Evolutionary conservation across 2,329 filamentous ascomycete genomes (phyloP), one percentile per base, ranked within the genome.

Genomic region (Aspergillus novofumigatus): DNA sequence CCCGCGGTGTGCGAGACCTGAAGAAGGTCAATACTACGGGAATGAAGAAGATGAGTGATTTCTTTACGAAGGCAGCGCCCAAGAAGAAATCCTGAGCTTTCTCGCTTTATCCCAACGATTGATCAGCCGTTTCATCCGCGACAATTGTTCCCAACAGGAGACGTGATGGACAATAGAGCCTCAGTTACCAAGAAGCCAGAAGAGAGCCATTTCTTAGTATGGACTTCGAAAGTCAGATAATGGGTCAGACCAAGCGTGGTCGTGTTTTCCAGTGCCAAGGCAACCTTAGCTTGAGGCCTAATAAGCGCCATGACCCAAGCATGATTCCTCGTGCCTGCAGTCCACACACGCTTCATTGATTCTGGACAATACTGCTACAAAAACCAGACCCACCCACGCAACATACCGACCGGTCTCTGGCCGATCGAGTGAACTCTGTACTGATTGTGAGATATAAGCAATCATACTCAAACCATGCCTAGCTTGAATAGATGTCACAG

Each of bases 11-110:
- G 1, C 87, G 86, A 70, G 83, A 92, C 50, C 72, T 99, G 68
- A 89, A 89, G 72, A 99, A 97, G 77, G 93, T 92, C 50, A 90
- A 97, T 75, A 92, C 89, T 0, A 85, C 77, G 23, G 94, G 94
- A 1, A 99, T 99, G 94, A 94, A 90, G 82, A 99, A 97, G 80
- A 84, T 99, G 83, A 96, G 90, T 70, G 84, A 87, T 60, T 99
- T 99, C 77, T 99, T 99, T 74, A 86, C 86, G 59, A 95, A 93
- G 77, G 69, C 72, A 28, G 64, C 72, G 28, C 48, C 65, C 10
- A 70, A 72, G 59, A 74, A 74, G 60, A 73, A 73, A 53, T 56
- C 69, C 38, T 73, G 65, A 67, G 49, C 14, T 26, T 32, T n/a
- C 23, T 35, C 52, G 5, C n/a, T 45, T 23, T 23, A 20, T 20